phyloP scores from a whole-genome alignment of 768 basidiomycete species.

The Sarcodon aspratus region DNA sequence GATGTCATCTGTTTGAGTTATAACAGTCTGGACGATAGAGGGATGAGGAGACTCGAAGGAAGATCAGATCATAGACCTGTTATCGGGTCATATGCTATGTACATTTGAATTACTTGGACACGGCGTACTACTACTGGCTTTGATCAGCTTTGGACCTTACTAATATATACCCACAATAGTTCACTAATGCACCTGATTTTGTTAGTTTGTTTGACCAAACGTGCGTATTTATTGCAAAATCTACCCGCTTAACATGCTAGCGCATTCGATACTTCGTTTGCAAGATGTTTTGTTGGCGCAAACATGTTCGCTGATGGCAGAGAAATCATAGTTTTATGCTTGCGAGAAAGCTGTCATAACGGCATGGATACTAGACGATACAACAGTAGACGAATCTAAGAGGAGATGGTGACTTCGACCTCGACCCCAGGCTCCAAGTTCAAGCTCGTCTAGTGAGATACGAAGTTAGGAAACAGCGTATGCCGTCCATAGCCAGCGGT shows the following conservation, averaged over 20 bases:
- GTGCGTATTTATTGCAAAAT: too few species aligned
- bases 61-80: slow-evolving; percentile 81
- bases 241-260: too few species aligned
- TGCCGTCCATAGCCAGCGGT: neutral
- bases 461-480: neutral
- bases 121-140: neutral
- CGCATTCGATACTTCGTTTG: too few species aligned
- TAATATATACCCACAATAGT: neutral
- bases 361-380: too few species aligned
- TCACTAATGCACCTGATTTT: neutral
- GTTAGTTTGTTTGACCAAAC: too few species aligned
- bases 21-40: slow-evolving; percentile 60
- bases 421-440: slow-evolving; percentile 99
- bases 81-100: slow-evolving; percentile 67
- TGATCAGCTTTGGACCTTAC: neutral
- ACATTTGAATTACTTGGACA: slow-evolving; percentile 23
- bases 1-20: slow-evolving; percentile 69
- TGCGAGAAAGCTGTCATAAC: too few species aligned
- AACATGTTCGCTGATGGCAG: too few species aligned
- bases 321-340: too few species aligned
- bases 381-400: slow-evolving; percentile 22
- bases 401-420: slow-evolving; percentile 95
- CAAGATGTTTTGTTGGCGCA: too few species aligned
- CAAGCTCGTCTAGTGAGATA: slow-evolving; percentile 72
- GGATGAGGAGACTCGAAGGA: slow-evolving; percentile 67